Base-by-base conservation (phyloP, 2,329 filamentous ascomycete genomes). In the Aspergillus ustus region DNA sequence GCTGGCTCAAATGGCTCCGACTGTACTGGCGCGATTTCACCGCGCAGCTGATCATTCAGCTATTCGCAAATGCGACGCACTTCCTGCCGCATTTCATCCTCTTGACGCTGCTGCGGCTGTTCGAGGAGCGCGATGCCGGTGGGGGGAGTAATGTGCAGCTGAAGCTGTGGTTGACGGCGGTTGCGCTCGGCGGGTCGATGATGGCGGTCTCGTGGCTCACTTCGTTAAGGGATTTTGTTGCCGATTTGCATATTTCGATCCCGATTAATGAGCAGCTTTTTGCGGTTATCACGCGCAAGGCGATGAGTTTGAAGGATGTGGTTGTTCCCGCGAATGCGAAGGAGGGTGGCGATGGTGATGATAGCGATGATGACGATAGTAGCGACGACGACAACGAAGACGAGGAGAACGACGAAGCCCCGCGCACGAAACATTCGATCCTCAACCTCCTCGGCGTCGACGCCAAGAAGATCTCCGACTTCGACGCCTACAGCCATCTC, bases 371-470 rank as follows among this genome's bases (percentile, higher is more conserved):
- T 0, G 78, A 80, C 4, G 79, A 81, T 7, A 81, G 84, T 13
- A 81, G 69, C 72, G 81, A 52, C 63, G 64, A 80, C 85, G 66
- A 84, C 87, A 76, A 52, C 0, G 55, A 53, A 8, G 45, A 48
- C 2, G 43, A 46, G 15, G 50, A 52, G 1, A 51, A 51, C 2
- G 49, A 60, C 31, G 52, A 49, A 83, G 84, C 25, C 81, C 84
- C 67, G 89, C 93, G 75, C 86, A 85, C 63, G 7, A 66, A 61
- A 25, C 63, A 66, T 44, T 66, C 65, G 52, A 90, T 89, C 4
- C 88, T 93, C 58, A 93, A 93, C 72, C 80, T 93, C 44, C 87
- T 93, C 54, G 90, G 89, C 20, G 87, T 93, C 5, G 91, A 93
- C 72, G 81, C 85, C 11, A 86, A 87, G 67, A 85, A 89, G 45